These are phyloP conservation scores for Penicillium sp. DNA, from an alignment of 2,329 filamentous ascomycete species.

Conservation along the genomic window DNA sequence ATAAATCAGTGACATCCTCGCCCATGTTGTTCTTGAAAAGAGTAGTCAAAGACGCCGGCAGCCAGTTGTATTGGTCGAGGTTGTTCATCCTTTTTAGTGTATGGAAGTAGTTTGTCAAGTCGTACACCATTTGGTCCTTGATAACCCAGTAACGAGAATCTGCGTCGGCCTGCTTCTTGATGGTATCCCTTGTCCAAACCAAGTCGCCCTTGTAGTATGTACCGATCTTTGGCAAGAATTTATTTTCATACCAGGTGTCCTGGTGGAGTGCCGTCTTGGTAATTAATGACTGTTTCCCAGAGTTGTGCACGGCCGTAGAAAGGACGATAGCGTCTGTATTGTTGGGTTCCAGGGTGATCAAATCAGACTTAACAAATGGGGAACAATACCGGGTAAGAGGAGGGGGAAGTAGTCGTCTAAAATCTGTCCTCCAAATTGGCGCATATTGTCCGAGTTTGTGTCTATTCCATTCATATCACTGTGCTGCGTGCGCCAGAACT, in stretches of 20 bases:
- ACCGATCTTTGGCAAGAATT: slow-evolving; percentile 75
- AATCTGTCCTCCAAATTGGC: slow-evolving; percentile 71
- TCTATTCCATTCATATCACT: slow-evolving; percentile 64
- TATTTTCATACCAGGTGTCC: slow-evolving; percentile 71
- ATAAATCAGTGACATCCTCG: slow-evolving; percentile 68
- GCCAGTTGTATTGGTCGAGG: slow-evolving; percentile 62
- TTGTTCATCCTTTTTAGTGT: slow-evolving; percentile 63
- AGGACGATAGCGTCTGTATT: slow-evolving; percentile 63
- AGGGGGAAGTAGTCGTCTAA: slow-evolving; percentile 77
- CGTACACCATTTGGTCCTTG: slow-evolving; percentile 74
- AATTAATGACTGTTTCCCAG: slow-evolving; percentile 61
- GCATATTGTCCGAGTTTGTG: slow-evolving; percentile 64
- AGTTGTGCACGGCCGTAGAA: slow-evolving; percentile 63
- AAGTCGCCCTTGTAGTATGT: slow-evolving; percentile 85
- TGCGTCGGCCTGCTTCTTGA: slow-evolving; percentile 65
- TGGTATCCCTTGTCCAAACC: slow-evolving; percentile 62
- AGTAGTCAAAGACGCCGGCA: slow-evolving; percentile 65
- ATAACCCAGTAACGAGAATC: slow-evolving; percentile 75
- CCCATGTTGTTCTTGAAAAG: slow-evolving; percentile 74
- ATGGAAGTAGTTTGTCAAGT: slow-evolving; percentile 87
- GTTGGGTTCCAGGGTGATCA: slow-evolving; percentile 51
- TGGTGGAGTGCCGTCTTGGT: slow-evolving; percentile 58
- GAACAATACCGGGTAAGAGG: slow-evolving; percentile 74
- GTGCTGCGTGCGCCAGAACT: slow-evolving; percentile 83
- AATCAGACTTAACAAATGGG: slow-evolving; percentile 63